Conservation (phyloP, 2,329 filamentous ascomycete genomes). For the Ascochyta pisi region DNA sequence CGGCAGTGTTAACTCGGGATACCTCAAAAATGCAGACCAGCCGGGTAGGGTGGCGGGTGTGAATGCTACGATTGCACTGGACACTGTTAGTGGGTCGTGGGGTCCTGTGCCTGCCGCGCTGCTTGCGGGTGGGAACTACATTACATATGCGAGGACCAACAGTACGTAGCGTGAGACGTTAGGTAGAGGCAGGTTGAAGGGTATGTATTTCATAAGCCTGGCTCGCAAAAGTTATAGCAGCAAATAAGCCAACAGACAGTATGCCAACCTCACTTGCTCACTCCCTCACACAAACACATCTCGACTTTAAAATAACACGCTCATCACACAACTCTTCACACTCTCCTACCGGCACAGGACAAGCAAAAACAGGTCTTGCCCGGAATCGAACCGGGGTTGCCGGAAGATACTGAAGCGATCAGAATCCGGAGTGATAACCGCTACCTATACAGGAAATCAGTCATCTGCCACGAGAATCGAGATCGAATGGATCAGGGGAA, state of each 20-base stretch:
- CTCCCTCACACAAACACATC: too few species aligned
- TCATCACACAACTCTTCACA: too few species aligned
- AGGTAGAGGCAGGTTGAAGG: too few species aligned
- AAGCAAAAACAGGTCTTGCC: constrained; percentile 4
- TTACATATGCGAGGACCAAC: constrained; percentile 10
- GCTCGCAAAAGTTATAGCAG: too few species aligned
- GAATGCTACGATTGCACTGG: constrained; percentile 9
- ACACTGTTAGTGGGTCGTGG: constrained; percentile 10
- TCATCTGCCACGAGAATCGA: background rate
- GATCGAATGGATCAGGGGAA: background rate
- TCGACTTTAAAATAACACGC: too few species aligned
- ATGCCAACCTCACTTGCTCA: too few species aligned
- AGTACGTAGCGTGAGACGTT: background rate
- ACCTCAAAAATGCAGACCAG: constrained; percentile 9
- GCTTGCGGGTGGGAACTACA: constrained; percentile 18
- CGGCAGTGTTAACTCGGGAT: constrained; percentile 9
- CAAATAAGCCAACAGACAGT: too few species aligned
- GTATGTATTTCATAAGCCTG: too few species aligned
- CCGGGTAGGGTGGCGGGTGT: constrained; percentile 4
- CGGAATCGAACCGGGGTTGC: constrained; percentile 14
- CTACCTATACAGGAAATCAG: background rate
- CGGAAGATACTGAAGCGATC: constrained; percentile 6
- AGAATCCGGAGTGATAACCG: constrained; percentile 14
- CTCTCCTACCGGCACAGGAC: too few species aligned
- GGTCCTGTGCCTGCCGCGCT: constrained; percentile 4